Evolutionary conservation across 495 filamentous ascomycete genomes (phyloP), one percentile per base, ranked within the genome.

Genomic region (Aspergillus leporis): DNA sequence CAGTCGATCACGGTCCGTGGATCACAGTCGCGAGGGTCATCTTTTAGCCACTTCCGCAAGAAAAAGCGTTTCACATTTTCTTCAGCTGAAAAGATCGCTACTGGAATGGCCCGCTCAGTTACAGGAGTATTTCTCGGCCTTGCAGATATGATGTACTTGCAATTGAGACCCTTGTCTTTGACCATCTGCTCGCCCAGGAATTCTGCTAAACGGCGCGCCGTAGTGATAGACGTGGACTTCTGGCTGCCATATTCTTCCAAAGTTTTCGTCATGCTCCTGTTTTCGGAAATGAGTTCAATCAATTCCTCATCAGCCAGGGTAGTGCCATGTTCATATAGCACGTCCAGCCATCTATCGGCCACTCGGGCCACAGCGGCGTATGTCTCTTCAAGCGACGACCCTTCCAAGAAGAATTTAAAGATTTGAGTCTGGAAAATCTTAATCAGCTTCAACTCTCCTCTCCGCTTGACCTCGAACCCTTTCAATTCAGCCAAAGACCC

Each of bases 361-460:
- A 97, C 90, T 62, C 90, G 95, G 53, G 94, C 93, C 8, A 98
- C 95, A 3, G 92, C 84, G 25, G 81, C 86, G 67, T 99, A 99
- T 13, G 92, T 97, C 71, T 98, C 93, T 2, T 82, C 75, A 52
- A 99, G 75, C 2, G 90, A 95, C 23, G 80, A 81, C 3, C 94
- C 94, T 70, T 98, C 93, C 5, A 99, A 74, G 76, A 99, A 99
- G 78, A 98, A 98, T 69, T 94, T 96, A 85, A 99, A 99, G 67
- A 99, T 96, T 67, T 98, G 94, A 34, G 91, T 89, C 74, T 99
- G 94, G 75, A 99, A 99, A 65, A 97, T 99, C 74, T 99, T 99
- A 83, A 99, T 99, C 62, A 99, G 84, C 77, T 98, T 98, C 61
- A 99, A 78, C 77, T 99, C 94, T 78, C 94, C 94, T 86, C 94